These are phyloP conservation scores for Coniferiporia sulphurascens DNA, from an alignment of 1,284 basidiomycete genomes.

Conservation along the genomic window DNA sequence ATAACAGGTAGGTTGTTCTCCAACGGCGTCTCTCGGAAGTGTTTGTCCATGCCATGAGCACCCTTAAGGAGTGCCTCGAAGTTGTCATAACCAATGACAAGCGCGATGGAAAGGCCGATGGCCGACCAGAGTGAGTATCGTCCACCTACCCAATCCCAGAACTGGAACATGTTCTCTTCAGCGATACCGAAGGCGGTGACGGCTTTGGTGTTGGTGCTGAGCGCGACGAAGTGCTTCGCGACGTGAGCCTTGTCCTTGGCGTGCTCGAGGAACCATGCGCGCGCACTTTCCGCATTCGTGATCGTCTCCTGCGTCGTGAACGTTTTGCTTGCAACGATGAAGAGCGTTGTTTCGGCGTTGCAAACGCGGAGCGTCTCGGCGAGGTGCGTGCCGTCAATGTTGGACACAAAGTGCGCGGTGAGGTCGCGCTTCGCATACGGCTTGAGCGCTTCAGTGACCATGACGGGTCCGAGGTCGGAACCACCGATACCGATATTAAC, in stretches of 20 bases:
- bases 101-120: conserved; percentile 91
- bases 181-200: conserved; percentile 96
- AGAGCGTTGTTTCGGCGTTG: conserved; percentile 91
- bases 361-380: conserved; percentile 82
- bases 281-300: conserved; percentile 93
- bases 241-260: conserved; percentile 90
- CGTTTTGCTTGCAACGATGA: conserved; percentile 98
- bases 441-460: conserved; percentile 98
- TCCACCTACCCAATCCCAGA: conserved; percentile 99
- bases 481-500: conserved; percentile 99
- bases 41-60: conserved; percentile 96
- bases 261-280: conserved; percentile 87
- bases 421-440: conserved; percentile 89
- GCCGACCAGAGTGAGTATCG: conserved; percentile 98
- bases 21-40: conserved; percentile 86
- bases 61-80: conserved; percentile 88
- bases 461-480: conserved; percentile 95
- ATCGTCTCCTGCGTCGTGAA: conserved; percentile 99
- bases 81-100: conserved; percentile 92
- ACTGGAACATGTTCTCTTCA: conserved; percentile 96
- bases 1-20: conserved; percentile 93
- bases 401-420: conserved; percentile 88
- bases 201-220: conserved; percentile 93
- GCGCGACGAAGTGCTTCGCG: conserved; percentile 98
- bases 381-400: conserved; percentile 98